phyloP scores from a whole-genome alignment of 2,329 filamentous ascomycete species.

The Xylaria sp. region DNA sequence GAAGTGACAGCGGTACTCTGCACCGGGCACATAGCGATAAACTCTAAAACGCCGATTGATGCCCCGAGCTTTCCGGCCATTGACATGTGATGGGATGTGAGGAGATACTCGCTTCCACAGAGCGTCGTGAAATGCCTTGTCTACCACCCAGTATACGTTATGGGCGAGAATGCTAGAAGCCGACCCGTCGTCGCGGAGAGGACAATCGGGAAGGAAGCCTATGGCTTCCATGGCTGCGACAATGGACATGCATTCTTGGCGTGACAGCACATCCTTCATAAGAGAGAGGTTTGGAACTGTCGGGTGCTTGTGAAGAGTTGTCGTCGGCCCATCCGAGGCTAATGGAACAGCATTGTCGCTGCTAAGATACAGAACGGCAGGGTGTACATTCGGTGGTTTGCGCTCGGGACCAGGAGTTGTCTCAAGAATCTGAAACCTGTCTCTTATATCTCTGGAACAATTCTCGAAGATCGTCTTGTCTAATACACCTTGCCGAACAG shows the following conservation, averaged over 20 bases:
- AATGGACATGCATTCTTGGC: constrained; percentile 72
- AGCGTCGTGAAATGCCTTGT: constrained; percentile 37
- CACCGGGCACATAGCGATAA: constrained; percentile 77
- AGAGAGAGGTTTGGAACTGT: constrained; percentile 70
- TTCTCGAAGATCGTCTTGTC: constrained; percentile 65
- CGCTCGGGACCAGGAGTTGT: constrained; percentile 68
- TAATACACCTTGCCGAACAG: constrained; percentile 67
- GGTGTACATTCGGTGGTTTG: constrained; percentile 75
- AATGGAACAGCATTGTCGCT: constrained; percentile 67
- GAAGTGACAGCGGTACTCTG: constrained; percentile 77
- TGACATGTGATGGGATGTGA: constrained; percentile 56
- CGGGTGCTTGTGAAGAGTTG: constrained; percentile 69
- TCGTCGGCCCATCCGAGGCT: constrained; percentile 55
- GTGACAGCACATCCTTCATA: constrained; percentile 68
- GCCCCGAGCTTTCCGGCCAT: constrained; percentile 68
- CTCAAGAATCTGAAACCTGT: constrained; percentile 68
- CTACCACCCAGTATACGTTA: constrained; percentile 40
- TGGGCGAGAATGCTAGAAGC: constrained; percentile 39
- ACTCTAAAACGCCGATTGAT: constrained; percentile 77
- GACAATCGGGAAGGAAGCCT: constrained; percentile 74
- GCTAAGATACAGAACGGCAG: constrained; percentile 73
- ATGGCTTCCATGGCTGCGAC: constrained; percentile 74
- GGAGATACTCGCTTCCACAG: constrained; percentile 36
- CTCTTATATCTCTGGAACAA: constrained; percentile 52
- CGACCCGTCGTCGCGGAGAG: constrained; percentile 56